Conservation (phyloP, 768 basidiomycete species). For the Tulasnella sp. region DNA sequence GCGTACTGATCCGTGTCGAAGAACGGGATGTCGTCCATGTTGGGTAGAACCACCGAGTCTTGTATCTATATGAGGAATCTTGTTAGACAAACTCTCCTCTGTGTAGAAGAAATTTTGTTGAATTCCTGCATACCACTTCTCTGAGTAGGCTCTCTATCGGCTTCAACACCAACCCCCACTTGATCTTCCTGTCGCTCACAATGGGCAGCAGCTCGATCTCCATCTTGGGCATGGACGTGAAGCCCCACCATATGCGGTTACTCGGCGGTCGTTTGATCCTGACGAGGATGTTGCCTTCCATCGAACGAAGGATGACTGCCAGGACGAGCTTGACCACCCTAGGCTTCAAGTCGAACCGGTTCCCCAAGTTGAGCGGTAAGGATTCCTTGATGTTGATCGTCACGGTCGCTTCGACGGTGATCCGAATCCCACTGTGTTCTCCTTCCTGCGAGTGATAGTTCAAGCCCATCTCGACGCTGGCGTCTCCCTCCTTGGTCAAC, state of each 20-base stretch:
- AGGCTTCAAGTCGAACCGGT: constrained; percentile 69
- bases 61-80: constrained; percentile 61
- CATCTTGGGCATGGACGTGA: constrained; percentile 87
- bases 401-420: constrained; percentile 88
- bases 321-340: constrained; percentile 89
- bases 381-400: constrained; percentile 65
- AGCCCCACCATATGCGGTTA: constrained; percentile 94
- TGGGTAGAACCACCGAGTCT: constrained; percentile 92
- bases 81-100: not conserved
- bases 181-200: constrained; percentile 92
- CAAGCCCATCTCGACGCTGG: constrained; percentile 82
- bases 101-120: too few relatives aligned
- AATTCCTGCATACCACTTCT: constrained; percentile 66
- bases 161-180: constrained; percentile 88
- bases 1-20: constrained; percentile 71
- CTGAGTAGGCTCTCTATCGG: constrained; percentile 88
- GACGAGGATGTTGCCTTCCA: constrained; percentile 89
- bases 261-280: constrained; percentile 94
- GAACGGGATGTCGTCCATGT: constrained; percentile 98
- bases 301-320: constrained; percentile 81
- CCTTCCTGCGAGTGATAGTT: constrained; percentile 57
- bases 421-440: constrained; percentile 62
- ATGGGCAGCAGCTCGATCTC: constrained; percentile 89
- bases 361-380: constrained; percentile 48
- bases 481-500: constrained; percentile 91